Base-by-base conservation (phyloP, 2,329 filamentous ascomycete species). In the Knoxdaviesia capensis region DNA sequence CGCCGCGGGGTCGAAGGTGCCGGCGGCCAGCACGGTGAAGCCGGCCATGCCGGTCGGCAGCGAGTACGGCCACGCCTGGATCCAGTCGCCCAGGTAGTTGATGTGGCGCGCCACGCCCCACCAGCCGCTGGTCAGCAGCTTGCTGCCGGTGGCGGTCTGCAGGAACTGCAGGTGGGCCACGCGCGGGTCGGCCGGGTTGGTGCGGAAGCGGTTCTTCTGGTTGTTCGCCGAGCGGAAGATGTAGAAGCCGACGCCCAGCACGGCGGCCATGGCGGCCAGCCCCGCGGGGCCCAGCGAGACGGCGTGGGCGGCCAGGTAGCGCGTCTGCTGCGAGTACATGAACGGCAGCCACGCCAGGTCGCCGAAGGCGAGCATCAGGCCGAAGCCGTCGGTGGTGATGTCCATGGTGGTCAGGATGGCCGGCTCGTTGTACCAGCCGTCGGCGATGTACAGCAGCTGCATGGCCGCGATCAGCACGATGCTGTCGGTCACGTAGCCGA, bases 21-120 rank as follows among this genome's bases (percentile, higher is more conserved):
- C 69, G 1, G 66, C 64, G 3, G 70, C 64, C 11, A 78, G 64
- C 41, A 93, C 76, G 36, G 77, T 64, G 56, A 88, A 94, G 8
- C 87, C 87, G 0, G 86, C 80, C 45, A 92, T 57, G 1, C 83
- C 82, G 1, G 87, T 94, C 1, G 88, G 87, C 37, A 94, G 66
- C 49, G 77, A 84, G 60, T 90, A 94, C 0, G 85, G 76, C 84
- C 85, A 94, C 6, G 80, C 74, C 74, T 93, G 87, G 49, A 90
- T 68, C 87, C 87, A 94, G 62, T 96, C 88, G 41, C 87, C 88
- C 1, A 93, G 62, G 60, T 96, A 94, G 64, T 94, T 96, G 68
- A 94, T 88, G 60, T 96, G 88, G 36, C 88, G 75, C 1, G 87
- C 81, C 28, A 74, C 66, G 37, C 88, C 88, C 88, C 88, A 94